phyloP scores from a whole-genome alignment of 1,284 basidiomycete species.

The Entoloma clypeatum region DNA sequence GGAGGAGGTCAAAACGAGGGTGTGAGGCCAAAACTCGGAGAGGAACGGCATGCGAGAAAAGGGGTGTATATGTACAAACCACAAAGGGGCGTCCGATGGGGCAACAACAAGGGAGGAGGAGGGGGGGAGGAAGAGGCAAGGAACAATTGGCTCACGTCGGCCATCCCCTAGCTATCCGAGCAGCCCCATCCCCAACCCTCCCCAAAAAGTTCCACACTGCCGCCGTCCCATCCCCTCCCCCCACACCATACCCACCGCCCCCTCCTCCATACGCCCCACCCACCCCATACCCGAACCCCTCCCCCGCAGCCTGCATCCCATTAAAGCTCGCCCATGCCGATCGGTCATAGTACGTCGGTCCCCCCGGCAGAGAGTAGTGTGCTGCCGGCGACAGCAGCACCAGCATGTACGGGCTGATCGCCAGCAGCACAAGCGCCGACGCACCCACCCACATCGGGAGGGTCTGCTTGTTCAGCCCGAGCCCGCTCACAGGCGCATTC shows the following conservation, averaged over 20 bases:
- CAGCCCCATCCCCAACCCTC: constrained; percentile 63
- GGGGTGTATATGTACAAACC: too few species aligned
- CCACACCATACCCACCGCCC: too few species aligned
- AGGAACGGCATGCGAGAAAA: too few species aligned
- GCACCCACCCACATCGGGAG: constrained; percentile 54
- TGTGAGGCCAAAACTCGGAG: too few species aligned
- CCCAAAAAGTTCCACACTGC: constrained; percentile 58
- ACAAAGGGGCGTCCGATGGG: too few species aligned
- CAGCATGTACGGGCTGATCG: constrained; percentile 54
- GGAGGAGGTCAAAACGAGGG: background rate
- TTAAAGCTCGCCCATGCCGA: constrained; percentile 76
- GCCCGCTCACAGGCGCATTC: constrained; percentile 10
- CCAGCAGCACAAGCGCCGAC: constrained; percentile 52
- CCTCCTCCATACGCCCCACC: too few species aligned
- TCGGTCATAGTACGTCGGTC: constrained; percentile 70
- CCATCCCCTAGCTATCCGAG: constrained; percentile 67
- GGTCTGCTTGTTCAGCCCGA: too few species aligned
- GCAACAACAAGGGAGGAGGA: background rate
- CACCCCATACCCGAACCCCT: too few species aligned
- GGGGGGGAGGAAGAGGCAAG: background rate
- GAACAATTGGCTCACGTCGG: constrained; percentile 45
- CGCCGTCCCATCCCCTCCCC: constrained; percentile 30
- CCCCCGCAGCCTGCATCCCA: constrained; percentile 59
- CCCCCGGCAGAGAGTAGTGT: constrained; percentile 59
- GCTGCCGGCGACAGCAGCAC: too few species aligned